These are phyloP conservation scores for Hyphopichia homilentoma DNA, from an alignment of 805 yeast species.

Conservation along the genomic window DNA sequence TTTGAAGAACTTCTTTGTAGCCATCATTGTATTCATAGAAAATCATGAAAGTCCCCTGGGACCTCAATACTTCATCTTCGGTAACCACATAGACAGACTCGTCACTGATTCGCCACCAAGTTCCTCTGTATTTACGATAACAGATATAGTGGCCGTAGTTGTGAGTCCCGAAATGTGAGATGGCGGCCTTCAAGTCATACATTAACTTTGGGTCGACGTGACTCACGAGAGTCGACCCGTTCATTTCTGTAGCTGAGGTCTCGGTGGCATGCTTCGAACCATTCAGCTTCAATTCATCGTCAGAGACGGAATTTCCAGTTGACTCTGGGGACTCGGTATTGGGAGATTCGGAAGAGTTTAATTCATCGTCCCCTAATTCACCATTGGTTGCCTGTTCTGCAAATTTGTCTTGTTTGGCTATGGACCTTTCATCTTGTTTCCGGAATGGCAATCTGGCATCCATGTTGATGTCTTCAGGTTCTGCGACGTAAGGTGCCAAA, in stretches of 20 bases:
- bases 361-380: slow-evolving; percentile 2
- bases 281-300: slow-evolving; percentile 7
- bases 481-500: slow-evolving; percentile 66
- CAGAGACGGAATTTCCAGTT: slow-evolving; percentile 2
- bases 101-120: slow-evolving; percentile 96
- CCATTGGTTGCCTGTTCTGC: slow-evolving; percentile 1
- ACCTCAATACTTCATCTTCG: slow-evolving; percentile 73
- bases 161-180: slow-evolving; percentile 92
- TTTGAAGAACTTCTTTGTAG: slow-evolving; percentile 15
- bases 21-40: slow-evolving; percentile 64
- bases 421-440: slow-evolving; percentile 45
- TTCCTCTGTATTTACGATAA: slow-evolving; percentile 72
- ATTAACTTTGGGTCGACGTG: slow-evolving; percentile 41
- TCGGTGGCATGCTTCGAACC: slow-evolving; percentile 1
- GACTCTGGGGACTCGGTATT: slow-evolving; percentile 2
- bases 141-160: slow-evolving; percentile 97
- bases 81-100: slow-evolving; percentile 78
- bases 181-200: slow-evolving; percentile 78
- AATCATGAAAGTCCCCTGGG: slow-evolving; percentile 90
- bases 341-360: slow-evolving; percentile 8
- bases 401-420: neutral
- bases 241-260: slow-evolving; percentile 6
- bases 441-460: slow-evolving; percentile 80
- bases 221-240: neutral
- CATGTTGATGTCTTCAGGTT: slow-evolving; percentile 63